A percentile compares a stretch with the other conserved stretches of the same genome.
Conservation (phyloP, 2,329 filamentous ascomycete species). For the Pyrenophora teres region DNA sequence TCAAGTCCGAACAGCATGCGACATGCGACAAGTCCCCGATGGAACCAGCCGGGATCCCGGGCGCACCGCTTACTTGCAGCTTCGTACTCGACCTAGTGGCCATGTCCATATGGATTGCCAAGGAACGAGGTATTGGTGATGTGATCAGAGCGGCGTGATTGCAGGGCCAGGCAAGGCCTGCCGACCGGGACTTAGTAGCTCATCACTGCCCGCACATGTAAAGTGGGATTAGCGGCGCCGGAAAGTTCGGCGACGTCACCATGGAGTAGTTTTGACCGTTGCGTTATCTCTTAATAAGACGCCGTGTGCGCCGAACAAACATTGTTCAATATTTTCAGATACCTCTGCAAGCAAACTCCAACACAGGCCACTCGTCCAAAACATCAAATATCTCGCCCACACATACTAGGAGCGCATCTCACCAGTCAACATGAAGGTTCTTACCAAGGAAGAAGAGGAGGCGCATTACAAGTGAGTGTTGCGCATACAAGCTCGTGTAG, state of each 20-base stretch:
- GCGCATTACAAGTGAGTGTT: slow-evolving; percentile 73
- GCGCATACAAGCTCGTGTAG: background rate
- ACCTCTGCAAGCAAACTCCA: background rate
- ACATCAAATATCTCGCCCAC: background rate
- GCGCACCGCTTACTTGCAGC: slow-evolving; percentile 15
- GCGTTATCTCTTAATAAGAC: slow-evolving; percentile 37
- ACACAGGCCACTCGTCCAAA: background rate
- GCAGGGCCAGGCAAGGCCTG: slow-evolving; percentile 20
- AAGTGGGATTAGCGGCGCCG: slow-evolving; percentile 26
- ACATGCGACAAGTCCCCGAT: slow-evolving; percentile 19
- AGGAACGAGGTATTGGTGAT: slow-evolving; percentile 19
- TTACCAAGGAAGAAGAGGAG: slow-evolving; percentile 89
- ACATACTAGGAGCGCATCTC: slow-evolving; percentile 1
- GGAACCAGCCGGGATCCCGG: slow-evolving; percentile 18
- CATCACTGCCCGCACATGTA: slow-evolving; percentile 17
- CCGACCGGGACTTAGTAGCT: slow-evolving; percentile 35
- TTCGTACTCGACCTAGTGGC: slow-evolving; percentile 18
- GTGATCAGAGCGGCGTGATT: slow-evolving; percentile 13
- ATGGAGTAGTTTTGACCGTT: slow-evolving; percentile 32
- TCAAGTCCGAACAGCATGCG: slow-evolving; percentile 23
- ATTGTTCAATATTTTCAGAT: background rate
- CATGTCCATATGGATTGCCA: slow-evolving; percentile 6
- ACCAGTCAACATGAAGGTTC: slow-evolving; percentile 75
- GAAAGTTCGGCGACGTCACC: slow-evolving; percentile 47
- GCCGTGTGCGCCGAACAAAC: slow-evolving; percentile 17